phyloP scores from a whole-genome alignment of 1,284 basidiomycete genomes.

The Trametes pubescens region DNA sequence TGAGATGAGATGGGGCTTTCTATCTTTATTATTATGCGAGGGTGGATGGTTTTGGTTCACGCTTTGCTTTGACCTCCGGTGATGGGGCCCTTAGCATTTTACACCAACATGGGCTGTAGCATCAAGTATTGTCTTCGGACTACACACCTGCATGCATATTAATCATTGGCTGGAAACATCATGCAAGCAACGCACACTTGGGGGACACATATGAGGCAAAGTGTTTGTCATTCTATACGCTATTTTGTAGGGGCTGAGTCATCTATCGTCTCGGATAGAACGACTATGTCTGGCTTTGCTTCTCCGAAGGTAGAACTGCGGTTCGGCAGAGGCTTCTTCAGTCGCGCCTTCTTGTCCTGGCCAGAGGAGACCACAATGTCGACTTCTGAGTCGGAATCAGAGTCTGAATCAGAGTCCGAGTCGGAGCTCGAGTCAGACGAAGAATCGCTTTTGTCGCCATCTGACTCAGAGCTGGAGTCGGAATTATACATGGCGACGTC shows the following conservation, averaged over 20 bases:
- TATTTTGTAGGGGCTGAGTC: not conserved
- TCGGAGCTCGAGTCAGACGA: constrained; percentile 17
- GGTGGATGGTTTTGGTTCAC: too few species aligned
- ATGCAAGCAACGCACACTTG: too few species aligned
- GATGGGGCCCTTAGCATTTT: too few species aligned
- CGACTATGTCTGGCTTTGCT: constrained; percentile 19
- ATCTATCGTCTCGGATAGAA: constrained; percentile 18
- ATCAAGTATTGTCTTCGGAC: too few species aligned
- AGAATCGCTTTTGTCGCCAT: constrained; percentile 28
- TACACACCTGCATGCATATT: too few species aligned
- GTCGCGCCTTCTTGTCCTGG: constrained; percentile 26
- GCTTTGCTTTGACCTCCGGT: too few species aligned
- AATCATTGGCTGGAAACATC: too few species aligned
- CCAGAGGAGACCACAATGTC: constrained; percentile 35
- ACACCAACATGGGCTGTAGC: too few species aligned
- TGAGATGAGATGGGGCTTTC: too few species aligned
- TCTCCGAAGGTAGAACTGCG: constrained; percentile 14
- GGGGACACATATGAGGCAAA: too few species aligned
- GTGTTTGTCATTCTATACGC: too few species aligned
- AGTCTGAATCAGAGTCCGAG: constrained; percentile 4
- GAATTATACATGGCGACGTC: constrained; percentile 26
- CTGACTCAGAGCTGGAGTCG: constrained; percentile 32
- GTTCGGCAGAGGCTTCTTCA: constrained; percentile 40
- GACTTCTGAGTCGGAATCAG: constrained; percentile 21
- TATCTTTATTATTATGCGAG: too few species aligned